Percentiles rank a stretch among this genome's conserved stretches.
phyloP scores from a whole-genome alignment of 2,329 filamentous ascomycete genomes.

The Botrytis porri region DNA sequence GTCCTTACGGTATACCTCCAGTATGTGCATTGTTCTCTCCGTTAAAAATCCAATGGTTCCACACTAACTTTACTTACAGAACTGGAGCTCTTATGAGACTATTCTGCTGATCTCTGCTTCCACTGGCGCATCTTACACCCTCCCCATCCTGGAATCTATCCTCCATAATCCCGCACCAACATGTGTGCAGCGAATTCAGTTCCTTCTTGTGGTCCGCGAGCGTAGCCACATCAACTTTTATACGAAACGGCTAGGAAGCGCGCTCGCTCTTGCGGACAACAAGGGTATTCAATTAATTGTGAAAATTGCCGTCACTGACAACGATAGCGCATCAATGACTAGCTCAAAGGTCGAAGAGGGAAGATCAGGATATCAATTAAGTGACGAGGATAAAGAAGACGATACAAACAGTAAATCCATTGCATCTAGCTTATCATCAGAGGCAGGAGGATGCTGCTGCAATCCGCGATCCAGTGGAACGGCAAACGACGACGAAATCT shows the following conservation, averaged over 20 bases:
- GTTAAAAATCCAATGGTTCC: not conserved
- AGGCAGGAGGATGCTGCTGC: conserved; percentile 14
- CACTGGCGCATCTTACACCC: conserved; percentile 59
- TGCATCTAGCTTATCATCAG: conserved; percentile 16
- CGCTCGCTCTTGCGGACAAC: conserved; percentile 44
- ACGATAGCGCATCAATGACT: conserved; percentile 11
- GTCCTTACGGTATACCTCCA: conserved; percentile 55
- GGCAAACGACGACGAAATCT: not conserved
- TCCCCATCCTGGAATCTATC: conserved; percentile 57
- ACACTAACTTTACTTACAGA: conserved; percentile 21
- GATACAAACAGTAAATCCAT: conserved; percentile 16
- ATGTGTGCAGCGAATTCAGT: conserved; percentile 53
- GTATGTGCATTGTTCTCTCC: not conserved
- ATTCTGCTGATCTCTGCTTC: conserved; percentile 59
- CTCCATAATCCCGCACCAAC: conserved; percentile 43
- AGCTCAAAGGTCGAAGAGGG: conserved; percentile 11
- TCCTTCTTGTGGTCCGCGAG: conserved; percentile 51
- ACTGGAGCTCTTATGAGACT: conserved; percentile 58
- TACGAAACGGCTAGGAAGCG: conserved; percentile 47
- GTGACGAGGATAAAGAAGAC: conserved; percentile 1
- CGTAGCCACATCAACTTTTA: conserved; percentile 56
- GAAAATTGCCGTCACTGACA: conserved; percentile 51
- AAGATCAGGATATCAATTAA: conserved; percentile 9
- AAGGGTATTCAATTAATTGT: conserved; percentile 50
- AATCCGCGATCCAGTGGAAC: conserved; percentile 12